Evolutionary conservation across 192 early-diverging fungal species (phyloP).

Genomic region (Gaertneriomyces semiglobifer): DNA sequence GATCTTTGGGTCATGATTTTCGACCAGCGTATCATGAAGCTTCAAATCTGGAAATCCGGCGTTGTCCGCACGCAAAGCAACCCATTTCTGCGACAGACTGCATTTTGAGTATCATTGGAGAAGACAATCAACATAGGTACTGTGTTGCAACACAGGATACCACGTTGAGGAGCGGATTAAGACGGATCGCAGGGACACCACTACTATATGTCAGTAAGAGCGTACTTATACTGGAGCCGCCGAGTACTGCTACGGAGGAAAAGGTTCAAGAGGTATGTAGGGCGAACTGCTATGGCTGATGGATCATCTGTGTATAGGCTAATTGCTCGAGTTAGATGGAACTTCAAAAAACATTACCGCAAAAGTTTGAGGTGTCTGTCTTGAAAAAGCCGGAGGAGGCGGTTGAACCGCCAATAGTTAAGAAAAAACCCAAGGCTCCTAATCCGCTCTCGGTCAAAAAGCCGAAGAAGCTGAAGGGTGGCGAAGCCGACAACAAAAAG

Average conservation of each 20-base stretch:
- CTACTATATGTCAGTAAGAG: slow-evolving; percentile 78
- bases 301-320: no score
- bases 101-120: slow-evolving; percentile 69
- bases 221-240: slow-evolving; percentile 78
- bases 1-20: slow-evolving; percentile 61
- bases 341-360: slow-evolving; percentile 50
- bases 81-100: slow-evolving; percentile 62
- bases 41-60: slow-evolving; percentile 72
- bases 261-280: slow-evolving; percentile 44
- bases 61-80: slow-evolving; percentile 71
- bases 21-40: slow-evolving; percentile 55
- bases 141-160: slow-evolving; percentile 80
- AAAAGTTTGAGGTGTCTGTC: slow-evolving; percentile 49
- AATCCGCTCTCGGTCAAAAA: slow-evolving; percentile 90
- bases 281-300: background rate
- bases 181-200: slow-evolving; percentile 76
- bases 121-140: slow-evolving; percentile 76
- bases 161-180: slow-evolving; percentile 58
- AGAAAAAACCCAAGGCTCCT: slow-evolving; percentile 73
- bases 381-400: slow-evolving; percentile 40
- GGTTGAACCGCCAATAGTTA: slow-evolving; percentile 48
- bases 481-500: slow-evolving; percentile 2
- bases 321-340: slow-evolving; percentile 39
- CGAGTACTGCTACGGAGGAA: slow-evolving; percentile 50
- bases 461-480: slow-evolving; percentile 35